A percentile compares a stretch with the other conserved stretches of the same genome.
Conservation (phyloP, 306 rosid species). For the Vigna nakashimae region DNA sequence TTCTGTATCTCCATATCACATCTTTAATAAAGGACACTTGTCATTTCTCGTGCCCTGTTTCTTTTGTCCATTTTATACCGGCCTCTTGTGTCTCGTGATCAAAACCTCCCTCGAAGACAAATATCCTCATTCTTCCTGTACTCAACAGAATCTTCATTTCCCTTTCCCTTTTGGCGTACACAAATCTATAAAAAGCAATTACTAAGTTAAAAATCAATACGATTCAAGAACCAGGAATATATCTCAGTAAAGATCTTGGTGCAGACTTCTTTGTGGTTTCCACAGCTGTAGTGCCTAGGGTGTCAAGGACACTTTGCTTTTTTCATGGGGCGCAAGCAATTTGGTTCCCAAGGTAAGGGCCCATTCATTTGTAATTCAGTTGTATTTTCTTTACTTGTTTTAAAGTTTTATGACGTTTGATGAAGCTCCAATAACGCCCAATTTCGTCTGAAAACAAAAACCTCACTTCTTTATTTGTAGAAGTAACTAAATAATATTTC, state of each 20-base stretch:
- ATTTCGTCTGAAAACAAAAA: not conserved
- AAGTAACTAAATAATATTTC: not conserved
- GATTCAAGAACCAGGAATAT: constrained; percentile 33
- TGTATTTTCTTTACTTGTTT: not conserved
- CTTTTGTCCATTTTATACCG: constrained; percentile 3
- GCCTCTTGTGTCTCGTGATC: constrained; percentile 21
- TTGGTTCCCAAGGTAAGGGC: not conserved
- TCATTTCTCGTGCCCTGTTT: constrained; percentile 34
- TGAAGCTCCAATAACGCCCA: not conserved
- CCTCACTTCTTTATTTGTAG: not conserved
- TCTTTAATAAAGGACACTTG: constrained; percentile 43
- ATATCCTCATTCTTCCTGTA: constrained; percentile 3
- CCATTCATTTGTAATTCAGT: not conserved
- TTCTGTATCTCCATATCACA: constrained; percentile 39
- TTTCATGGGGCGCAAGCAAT: not conserved
- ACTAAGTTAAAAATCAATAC: constrained; percentile 26
- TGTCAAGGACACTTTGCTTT: too few species aligned
- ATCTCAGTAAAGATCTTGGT: constrained; percentile 21
- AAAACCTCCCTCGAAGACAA: constrained; percentile 12
- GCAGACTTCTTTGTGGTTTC: constrained; percentile 32
- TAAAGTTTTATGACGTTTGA: not conserved
- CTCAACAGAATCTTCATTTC: constrained; percentile 1
- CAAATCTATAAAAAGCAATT: not conserved
- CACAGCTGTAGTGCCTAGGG: not conserved
- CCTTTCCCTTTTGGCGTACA: not conserved